Conservation (phyloP, 225 moss, liverwort and hornwort species). For the Marchantia polymorpha region DNA sequence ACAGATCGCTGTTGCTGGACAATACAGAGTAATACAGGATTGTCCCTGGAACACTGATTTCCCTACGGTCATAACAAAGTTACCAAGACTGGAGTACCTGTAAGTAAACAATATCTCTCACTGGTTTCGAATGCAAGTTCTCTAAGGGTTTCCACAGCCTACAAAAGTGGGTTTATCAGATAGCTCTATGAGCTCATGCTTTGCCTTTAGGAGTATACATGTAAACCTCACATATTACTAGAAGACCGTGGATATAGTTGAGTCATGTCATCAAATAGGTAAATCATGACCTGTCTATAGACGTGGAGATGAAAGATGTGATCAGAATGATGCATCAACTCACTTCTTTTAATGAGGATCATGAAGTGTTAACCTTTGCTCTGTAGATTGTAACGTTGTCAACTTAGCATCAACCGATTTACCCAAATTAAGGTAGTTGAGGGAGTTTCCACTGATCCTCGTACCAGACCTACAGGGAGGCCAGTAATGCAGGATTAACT, state of each 20-base stretch:
- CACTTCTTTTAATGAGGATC: too few relatives aligned
- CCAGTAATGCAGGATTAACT: not conserved
- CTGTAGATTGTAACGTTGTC: too few relatives aligned
- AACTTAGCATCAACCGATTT: not conserved
- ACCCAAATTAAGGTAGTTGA: not conserved
- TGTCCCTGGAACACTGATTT: constrained; percentile 15
- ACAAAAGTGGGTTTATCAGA: too few relatives aligned
- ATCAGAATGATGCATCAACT: too few relatives aligned
- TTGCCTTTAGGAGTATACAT: too few relatives aligned
- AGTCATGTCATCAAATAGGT: too few relatives aligned
- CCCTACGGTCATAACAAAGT: constrained; percentile 13
- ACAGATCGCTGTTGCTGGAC: not conserved
- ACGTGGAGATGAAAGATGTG: too few relatives aligned
- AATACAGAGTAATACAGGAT: constrained; percentile 18
- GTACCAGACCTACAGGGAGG: not conserved
- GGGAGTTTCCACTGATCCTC: not conserved
- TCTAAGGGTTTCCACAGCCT: not conserved
- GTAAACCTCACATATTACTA: too few relatives aligned
- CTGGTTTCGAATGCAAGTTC: not conserved
- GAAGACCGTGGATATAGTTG: too few relatives aligned
- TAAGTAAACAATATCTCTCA: constrained; percentile 12
- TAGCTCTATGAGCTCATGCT: too few relatives aligned
- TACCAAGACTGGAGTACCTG: constrained; percentile 18
- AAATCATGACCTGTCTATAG: too few relatives aligned
- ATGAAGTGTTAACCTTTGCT: too few relatives aligned